Conservation (phyloP, 371 early-diverging fungal genomes). For the Haplosporangium sp. region DNA sequence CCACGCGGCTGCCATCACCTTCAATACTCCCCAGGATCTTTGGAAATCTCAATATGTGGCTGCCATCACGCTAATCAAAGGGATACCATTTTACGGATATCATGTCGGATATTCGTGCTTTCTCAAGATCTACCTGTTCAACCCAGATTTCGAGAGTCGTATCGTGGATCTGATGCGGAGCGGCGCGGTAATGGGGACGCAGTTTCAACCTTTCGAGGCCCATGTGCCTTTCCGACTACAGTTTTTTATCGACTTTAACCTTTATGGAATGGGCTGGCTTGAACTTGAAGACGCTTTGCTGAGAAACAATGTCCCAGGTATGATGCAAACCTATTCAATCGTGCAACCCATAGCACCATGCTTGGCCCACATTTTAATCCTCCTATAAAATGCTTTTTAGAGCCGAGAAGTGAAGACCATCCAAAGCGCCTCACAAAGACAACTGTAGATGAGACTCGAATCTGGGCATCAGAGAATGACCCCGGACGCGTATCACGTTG, state of each 20-base stretch:
- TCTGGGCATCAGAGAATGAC: constrained; percentile 42
- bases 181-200: constrained; percentile 76
- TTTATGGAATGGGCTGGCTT: constrained; percentile 94
- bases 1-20: constrained; percentile 71
- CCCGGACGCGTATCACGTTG: constrained; percentile 65
- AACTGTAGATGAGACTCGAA: constrained; percentile 26
- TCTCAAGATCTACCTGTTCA: constrained; percentile 79
- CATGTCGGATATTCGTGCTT: constrained; percentile 73
- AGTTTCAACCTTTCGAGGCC: constrained; percentile 84
- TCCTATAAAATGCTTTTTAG: neutral
- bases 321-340: constrained; percentile 1
- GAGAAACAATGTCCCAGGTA: constrained; percentile 48
- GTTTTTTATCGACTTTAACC: constrained; percentile 91
- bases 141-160: constrained; percentile 69
- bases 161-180: constrained; percentile 72
- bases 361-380: too few relatives aligned
- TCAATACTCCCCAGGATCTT: constrained; percentile 43
- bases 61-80: constrained; percentile 78
- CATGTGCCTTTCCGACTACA: constrained; percentile 91
- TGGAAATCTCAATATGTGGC: constrained; percentile 67
- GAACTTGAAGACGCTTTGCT: constrained; percentile 57
- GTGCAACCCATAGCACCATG: too few relatives aligned
- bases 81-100: constrained; percentile 90
- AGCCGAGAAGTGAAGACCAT: constrained; percentile 18
- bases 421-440: constrained; percentile 35